Base-by-base conservation (phyloP, 2,329 filamentous ascomycete genomes). In the Sarocladium kiliense region DNA sequence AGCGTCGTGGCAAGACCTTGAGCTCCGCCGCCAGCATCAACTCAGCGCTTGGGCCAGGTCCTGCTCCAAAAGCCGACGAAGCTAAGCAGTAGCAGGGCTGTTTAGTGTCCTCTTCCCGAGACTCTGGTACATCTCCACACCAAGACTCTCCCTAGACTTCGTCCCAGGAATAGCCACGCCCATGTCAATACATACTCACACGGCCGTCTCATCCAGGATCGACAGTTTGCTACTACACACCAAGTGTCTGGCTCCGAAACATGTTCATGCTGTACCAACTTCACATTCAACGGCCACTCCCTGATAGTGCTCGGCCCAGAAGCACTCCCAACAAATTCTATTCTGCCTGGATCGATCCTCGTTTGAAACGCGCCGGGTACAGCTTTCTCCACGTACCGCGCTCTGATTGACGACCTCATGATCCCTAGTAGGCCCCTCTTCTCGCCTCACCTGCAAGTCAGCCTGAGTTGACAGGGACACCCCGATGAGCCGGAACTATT, bases 361-460 rank as follows among this genome's bases (percentile, higher is more conserved):
- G n/a, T n/a, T n/a, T n/a, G n/a, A n/a, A n/a, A n/a, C n/a, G n/a
- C n/a, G n/a, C n/a, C n/a, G n/a, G n/a, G n/a, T n/a, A n/a, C n/a
- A n/a, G 7, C 18, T 16, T 36, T 27, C 47, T 19, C 30, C 47
- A 36, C 30, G 16, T 49, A 18, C 11, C 30, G n/a, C 47, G 3
- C 12, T 11, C 6, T 27, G 23, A 30, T 47, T 23, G 12, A 27
- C 44, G 16, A 11, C 11, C 21, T 47, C 23, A 27, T 27, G n/a
- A 23, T 23, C 7, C 12, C 41, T 23, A 44, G n/a, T n/a, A 18
- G 11, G 25, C 21, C 21, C 14, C 25, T 30, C 25, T 19, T 30
- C 23, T 37, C 49, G 49, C 49, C 49, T 53, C 49, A 53, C 19
- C 49, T 53, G 34, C 50, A 53, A 53, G 19, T 26, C 50, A 39